A percentile compares a stretch with the other conserved stretches of the same genome.
phyloP scores from a whole-genome alignment of 1,139 yeast species.

The Candida frijolesensis region DNA sequence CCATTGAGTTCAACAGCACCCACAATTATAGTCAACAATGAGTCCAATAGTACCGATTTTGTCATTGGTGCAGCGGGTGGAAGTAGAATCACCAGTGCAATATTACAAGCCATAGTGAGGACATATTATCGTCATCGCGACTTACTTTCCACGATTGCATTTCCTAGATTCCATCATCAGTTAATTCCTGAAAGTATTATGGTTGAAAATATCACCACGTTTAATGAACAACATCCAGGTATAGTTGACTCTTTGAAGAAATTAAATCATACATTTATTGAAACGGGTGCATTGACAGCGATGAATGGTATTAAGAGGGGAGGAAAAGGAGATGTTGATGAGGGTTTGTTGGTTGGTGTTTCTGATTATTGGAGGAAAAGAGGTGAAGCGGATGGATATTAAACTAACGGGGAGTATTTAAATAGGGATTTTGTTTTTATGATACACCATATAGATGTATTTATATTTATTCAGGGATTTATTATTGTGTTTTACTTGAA shows the following conservation, averaged over 20 bases:
- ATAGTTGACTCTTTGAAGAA: constrained; percentile 18
- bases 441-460: too few species aligned
- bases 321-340: constrained; percentile 7
- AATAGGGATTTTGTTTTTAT: too few species aligned
- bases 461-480: too few species aligned
- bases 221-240: constrained; percentile 27
- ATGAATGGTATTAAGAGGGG: constrained; percentile 43
- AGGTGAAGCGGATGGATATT: constrained; percentile 47
- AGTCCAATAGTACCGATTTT: constrained; percentile 53
- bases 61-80: constrained; percentile 96
- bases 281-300: constrained; percentile 42
- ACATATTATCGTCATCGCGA: constrained; percentile 57
- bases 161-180: constrained; percentile 88
- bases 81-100: constrained; percentile 81
- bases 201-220: constrained; percentile 53
- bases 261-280: constrained; percentile 32
- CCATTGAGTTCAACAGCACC: constrained; percentile 89
- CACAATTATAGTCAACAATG: constrained; percentile 59
- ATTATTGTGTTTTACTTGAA: too few species aligned
- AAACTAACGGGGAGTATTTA: constrained; percentile 3
- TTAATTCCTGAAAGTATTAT: constrained; percentile 69
- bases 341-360: constrained; percentile 35
- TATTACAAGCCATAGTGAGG: constrained; percentile 78
- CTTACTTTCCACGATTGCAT: constrained; percentile 69
- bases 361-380: constrained; percentile 49